Evolutionary conservation across 305 asterid species (phyloP).

Genomic region (Lippia alba): DNA sequence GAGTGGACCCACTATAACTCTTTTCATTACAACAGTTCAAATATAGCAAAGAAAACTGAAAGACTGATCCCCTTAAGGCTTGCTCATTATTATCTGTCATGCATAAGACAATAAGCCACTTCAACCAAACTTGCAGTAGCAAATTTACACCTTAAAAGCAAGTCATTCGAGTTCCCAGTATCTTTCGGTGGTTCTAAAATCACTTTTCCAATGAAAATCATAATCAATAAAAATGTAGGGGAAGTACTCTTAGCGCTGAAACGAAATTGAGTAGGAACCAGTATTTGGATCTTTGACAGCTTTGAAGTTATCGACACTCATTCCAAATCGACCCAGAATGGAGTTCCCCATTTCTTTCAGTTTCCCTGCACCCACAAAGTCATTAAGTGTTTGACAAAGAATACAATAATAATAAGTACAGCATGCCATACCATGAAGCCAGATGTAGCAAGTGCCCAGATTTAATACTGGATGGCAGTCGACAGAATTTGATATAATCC

Average conservation of each 20-base stretch:
- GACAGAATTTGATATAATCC: no score
- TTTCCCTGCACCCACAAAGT: constrained; percentile 62
- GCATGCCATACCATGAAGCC: no score
- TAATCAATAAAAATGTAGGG: constrained; percentile 14
- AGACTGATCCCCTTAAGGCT: no score
- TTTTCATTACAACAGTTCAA: no score
- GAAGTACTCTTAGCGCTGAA: constrained; percentile 57
- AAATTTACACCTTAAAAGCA: neutral
- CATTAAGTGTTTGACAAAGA: neutral
- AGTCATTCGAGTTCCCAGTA: neutral
- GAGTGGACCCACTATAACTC: no score
- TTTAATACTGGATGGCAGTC: no score
- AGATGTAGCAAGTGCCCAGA: no score
- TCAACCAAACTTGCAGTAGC: no score
- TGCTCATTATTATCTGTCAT: no score
- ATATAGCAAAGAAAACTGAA: no score
- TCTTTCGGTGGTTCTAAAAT: constrained; percentile 5
- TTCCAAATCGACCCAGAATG: constrained; percentile 86
- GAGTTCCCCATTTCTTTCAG: constrained; percentile 92
- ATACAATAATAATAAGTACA: neutral
- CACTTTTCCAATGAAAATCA: neutral
- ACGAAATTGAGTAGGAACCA: constrained; percentile 81
- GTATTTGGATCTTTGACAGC: constrained; percentile 90
- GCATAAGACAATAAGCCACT: no score
- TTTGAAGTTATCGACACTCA: constrained; percentile 92